Conservation (phyloP, 306 rosid genomes). For the Casuarina cunninghamiana region DNA sequence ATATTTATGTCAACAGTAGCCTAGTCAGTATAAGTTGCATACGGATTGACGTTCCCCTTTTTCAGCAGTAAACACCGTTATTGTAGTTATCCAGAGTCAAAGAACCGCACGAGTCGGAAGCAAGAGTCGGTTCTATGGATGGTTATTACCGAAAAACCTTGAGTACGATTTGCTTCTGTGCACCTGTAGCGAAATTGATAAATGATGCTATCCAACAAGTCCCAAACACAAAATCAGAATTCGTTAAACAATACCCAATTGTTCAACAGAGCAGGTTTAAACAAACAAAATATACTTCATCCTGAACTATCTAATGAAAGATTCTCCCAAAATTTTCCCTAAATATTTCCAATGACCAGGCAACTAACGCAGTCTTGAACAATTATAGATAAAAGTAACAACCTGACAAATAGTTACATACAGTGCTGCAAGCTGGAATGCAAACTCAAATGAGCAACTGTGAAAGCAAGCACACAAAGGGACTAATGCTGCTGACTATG, state of each 20-base stretch:
- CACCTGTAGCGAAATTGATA: too few relatives aligned
- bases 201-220: neutral
- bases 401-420: conserved; percentile 62
- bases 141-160: too few relatives aligned
- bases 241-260: conserved; percentile 41
- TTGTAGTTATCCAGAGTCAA: too few relatives aligned
- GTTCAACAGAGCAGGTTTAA: conserved; percentile 48
- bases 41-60: too few relatives aligned
- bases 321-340: conserved; percentile 58
- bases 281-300: conserved; percentile 35
- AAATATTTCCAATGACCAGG: conserved; percentile 40
- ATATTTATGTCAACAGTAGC: too few relatives aligned
- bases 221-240: conserved; percentile 53
- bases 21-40: too few relatives aligned
- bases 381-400: conserved; percentile 46
- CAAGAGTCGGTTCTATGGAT: too few relatives aligned
- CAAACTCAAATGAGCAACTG: conserved; percentile 50
- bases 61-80: too few relatives aligned
- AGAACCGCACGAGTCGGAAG: too few relatives aligned
- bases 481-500: conserved; percentile 61
- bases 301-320: conserved; percentile 34
- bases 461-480: conserved; percentile 46
- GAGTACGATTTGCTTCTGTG: too few relatives aligned
- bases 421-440: conserved; percentile 54
- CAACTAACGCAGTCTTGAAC: conserved; percentile 46